A percentile compares a stretch with the other conserved stretches of the same genome.
Evolutionary conservation across 2,329 filamentous ascomycete species (phyloP).

Genomic region (Verticillium albo-atrum): DNA sequence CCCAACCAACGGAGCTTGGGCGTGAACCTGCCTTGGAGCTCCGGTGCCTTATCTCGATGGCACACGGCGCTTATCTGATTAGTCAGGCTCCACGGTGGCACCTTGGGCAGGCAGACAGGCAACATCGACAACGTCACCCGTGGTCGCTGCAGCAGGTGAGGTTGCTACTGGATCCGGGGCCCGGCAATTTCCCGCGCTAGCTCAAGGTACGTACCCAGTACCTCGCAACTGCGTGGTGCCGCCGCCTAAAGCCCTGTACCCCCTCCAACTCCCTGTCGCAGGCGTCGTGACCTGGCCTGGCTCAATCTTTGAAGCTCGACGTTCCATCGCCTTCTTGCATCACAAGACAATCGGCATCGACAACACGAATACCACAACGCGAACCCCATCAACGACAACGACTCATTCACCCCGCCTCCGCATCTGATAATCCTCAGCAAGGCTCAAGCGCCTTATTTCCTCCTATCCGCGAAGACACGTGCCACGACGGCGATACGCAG

Average conservation of each 20-base stretch:
- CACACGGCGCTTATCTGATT: too few species aligned
- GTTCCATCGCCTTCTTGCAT: conserved; percentile 22
- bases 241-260: not conserved
- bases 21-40: too few species aligned
- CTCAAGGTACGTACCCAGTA: conserved; percentile 13
- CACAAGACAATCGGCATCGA: conserved; percentile 12
- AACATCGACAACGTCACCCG: conserved; percentile 31
- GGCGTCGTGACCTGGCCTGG: not conserved
- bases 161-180: not conserved
- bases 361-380: not conserved
- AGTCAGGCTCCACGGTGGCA: not conserved
- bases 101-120: conserved; percentile 16
- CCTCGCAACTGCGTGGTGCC: conserved; percentile 4
- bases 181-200: conserved; percentile 9
- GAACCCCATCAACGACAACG: conserved; percentile 1
- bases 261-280: not conserved
- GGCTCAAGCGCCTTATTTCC: not conserved
- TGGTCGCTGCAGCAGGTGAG: conserved; percentile 1
- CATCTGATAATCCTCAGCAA: not conserved
- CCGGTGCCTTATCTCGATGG: too few species aligned
- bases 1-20: too few species aligned
- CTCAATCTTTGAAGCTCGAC: conserved; percentile 22
- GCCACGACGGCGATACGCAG: not conserved
- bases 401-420: conserved; percentile 1
- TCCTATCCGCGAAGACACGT: not conserved